phyloP scores from a whole-genome alignment of 176 grass and related monocot genomes.

The Leersia perrieri region DNA sequence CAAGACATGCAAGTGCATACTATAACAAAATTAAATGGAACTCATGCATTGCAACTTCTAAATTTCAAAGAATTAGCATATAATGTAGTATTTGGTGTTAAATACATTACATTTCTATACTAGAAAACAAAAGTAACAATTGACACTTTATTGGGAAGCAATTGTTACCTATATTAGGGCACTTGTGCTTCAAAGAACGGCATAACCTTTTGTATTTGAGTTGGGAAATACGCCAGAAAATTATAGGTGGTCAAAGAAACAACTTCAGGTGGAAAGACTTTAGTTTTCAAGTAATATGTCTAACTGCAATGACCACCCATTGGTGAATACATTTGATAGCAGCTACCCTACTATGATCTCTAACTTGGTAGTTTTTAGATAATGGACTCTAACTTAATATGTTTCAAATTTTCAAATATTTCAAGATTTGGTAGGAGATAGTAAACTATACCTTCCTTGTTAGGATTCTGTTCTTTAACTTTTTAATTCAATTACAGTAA shows the following conservation, averaged over 20 bases:
- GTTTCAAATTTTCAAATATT: not conserved
- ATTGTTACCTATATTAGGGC: not conserved
- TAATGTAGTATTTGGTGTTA: not conserved
- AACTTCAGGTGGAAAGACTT: conserved; percentile 5
- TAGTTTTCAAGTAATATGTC: not conserved
- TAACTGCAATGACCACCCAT: not conserved
- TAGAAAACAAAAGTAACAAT: not conserved
- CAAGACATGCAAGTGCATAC: not conserved
- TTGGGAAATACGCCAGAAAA: not conserved
- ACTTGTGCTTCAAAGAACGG: not conserved
- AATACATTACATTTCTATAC: conserved; percentile 11
- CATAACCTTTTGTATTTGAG: not conserved
- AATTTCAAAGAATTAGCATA: not conserved
- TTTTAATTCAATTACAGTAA: not conserved
- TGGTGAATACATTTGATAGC: not conserved
- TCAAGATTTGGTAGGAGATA: not conserved
- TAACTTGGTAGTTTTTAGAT: no score
- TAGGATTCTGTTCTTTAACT: conserved; percentile 15
- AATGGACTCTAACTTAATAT: not conserved
- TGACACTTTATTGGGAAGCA: not conserved
- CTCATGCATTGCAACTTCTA: not conserved
- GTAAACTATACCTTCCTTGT: not conserved
- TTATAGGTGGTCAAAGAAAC: not conserved
- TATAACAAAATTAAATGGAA: conserved; percentile 13
- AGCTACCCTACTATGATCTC: not conserved